Percentiles rank a stretch among this genome's conserved stretches.
Evolutionary conservation across 2,329 filamentous ascomycete genomes (phyloP).

Genomic region (Zasmidium citrigriseum): DNA sequence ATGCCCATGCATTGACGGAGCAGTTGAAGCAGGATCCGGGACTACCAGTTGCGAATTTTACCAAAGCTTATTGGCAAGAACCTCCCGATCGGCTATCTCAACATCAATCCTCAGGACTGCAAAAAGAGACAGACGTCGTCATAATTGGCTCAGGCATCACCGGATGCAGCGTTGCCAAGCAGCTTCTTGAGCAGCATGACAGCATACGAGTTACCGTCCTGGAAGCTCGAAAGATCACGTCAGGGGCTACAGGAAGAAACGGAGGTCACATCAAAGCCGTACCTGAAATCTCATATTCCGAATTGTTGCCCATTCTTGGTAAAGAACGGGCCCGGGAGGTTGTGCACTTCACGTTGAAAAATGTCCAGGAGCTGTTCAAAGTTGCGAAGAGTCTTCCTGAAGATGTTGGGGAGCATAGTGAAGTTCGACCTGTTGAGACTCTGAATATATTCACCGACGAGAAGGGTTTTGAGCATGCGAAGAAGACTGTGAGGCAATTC

Average conservation of each 20-base stretch:
- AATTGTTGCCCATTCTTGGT: constrained; percentile 7
- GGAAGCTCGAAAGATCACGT: constrained; percentile 20
- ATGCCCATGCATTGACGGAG: not conserved
- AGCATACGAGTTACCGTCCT: constrained; percentile 16
- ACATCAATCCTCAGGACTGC: constrained; percentile 9
- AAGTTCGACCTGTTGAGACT: constrained; percentile 12
- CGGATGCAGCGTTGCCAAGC: constrained; percentile 18
- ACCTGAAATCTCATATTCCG: constrained; percentile 9
- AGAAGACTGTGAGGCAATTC: constrained; percentile 1
- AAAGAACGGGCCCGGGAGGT: constrained; percentile 9
- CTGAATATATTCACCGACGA: constrained; percentile 13
- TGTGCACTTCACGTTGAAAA: constrained; percentile 13
- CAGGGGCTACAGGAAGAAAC: constrained; percentile 20
- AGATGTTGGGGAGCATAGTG: constrained; percentile 6
- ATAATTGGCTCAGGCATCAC: constrained; percentile 26
- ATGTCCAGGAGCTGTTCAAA: constrained; percentile 11
- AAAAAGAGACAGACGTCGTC: constrained; percentile 11
- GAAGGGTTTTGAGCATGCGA: not conserved
- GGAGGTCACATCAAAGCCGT: constrained; percentile 20
- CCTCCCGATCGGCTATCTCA: constrained; percentile 5
- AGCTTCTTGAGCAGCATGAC: constrained; percentile 14
- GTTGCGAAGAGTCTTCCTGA: constrained; percentile 1
- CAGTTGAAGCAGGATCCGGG: constrained; percentile 9
- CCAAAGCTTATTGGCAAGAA: constrained; percentile 14
- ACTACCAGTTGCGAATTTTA: constrained; percentile 8